Evolutionary conservation across 164 flowering plant species (phyloP).

Genomic region (Nymphaea thermarum): DNA sequence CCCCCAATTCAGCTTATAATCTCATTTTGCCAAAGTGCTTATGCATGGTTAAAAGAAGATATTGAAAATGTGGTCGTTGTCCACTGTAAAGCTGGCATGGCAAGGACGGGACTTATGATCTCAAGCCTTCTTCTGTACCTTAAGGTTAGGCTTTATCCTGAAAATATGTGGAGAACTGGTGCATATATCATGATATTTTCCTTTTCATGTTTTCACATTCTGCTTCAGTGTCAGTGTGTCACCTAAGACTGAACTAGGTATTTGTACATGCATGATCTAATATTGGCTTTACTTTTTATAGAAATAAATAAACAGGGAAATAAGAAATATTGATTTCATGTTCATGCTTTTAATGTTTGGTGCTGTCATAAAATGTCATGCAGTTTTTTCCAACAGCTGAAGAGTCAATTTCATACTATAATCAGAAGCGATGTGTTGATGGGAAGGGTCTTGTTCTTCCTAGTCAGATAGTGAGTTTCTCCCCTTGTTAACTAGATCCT

Average conservation of each 20-base stretch:
- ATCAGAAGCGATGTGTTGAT: constrained; percentile 95
- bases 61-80: constrained; percentile 97
- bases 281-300: no score
- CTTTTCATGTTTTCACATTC: neutral
- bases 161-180: neutral
- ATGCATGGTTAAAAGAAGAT: constrained; percentile 95
- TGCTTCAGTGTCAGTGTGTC: neutral
- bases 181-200: neutral
- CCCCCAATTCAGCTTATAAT: constrained; percentile 85
- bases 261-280: no score
- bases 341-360: neutral
- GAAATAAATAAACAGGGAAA: no score
- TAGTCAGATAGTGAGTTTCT: constrained; percentile 86
- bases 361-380: constrained; percentile 4
- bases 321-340: neutral
- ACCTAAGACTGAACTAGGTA: no score
- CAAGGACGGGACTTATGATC: constrained; percentile 96
- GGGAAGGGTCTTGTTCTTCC: constrained; percentile 94
- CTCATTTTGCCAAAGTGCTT: constrained; percentile 93
- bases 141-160: constrained; percentile 34
- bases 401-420: constrained; percentile 95
- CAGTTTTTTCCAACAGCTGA: constrained; percentile 99
- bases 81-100: constrained; percentile 99
- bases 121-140: constrained; percentile 88
- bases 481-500: neutral